Conservation (phyloP, 2,329 filamentous ascomycete species). For the Geosmithia putterillii region DNA sequence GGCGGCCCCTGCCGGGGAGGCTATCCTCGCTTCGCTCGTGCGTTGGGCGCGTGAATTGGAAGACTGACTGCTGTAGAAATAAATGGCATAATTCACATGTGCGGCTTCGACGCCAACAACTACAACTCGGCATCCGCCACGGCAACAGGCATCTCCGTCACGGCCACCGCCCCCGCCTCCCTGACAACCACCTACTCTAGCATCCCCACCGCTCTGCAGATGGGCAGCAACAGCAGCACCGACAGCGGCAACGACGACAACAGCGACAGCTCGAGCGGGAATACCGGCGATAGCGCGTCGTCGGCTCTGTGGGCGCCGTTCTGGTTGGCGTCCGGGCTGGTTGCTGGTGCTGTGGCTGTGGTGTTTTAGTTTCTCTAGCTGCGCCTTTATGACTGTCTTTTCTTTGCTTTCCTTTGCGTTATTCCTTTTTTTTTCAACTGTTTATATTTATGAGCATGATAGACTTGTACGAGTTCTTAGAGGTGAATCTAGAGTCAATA, state of each 20-base stretch:
- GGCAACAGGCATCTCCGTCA: neutral
- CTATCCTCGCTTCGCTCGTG: neutral
- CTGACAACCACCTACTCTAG: slow-evolving; percentile 6
- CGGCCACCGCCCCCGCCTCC: neutral
- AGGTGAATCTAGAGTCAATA: no score
- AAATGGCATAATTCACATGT: neutral
- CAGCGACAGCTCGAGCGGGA: neutral
- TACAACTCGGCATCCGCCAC: slow-evolving; percentile 11
- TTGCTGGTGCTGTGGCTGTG: slow-evolving; percentile 1
- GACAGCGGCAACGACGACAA: slow-evolving; percentile 1
- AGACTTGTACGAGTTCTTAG: no score
- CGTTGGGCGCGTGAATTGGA: neutral
- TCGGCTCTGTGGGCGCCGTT: slow-evolving; percentile 1
- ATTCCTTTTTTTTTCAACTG: no score
- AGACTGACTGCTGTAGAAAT: neutral
- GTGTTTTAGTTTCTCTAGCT: no score
- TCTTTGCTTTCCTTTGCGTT: no score
- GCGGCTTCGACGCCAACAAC: slow-evolving; percentile 17
- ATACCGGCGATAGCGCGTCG: slow-evolving; percentile 1
- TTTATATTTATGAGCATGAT: no score
- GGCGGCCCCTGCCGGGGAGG: neutral
- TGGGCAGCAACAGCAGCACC: slow-evolving; percentile 1
- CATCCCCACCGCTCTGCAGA: slow-evolving; percentile 19
- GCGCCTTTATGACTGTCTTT: no score
- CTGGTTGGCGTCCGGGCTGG: slow-evolving; percentile 2